Evolutionary conservation across 768 basidiomycete genomes (phyloP).

Genomic region (Krasilnikovozyma curviuscula): DNA sequence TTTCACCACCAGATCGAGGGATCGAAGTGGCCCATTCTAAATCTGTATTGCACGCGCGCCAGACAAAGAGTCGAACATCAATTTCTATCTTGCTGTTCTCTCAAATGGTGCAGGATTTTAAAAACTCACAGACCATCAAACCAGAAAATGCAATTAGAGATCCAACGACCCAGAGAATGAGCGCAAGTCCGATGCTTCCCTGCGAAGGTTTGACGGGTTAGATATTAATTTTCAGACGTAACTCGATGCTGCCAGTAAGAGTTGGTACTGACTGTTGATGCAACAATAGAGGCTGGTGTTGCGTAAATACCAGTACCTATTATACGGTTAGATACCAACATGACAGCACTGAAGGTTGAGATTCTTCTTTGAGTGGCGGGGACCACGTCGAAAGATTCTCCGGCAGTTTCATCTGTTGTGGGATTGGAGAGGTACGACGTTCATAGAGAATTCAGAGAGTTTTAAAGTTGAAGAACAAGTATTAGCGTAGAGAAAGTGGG

Average conservation of each 20-base stretch:
- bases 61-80: too few species aligned
- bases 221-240: too few species aligned
- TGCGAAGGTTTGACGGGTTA: too few species aligned
- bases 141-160: slow-evolving; percentile 10
- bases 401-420: slow-evolving; percentile 3
- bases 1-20: slow-evolving; percentile 16
- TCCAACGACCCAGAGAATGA: slow-evolving; percentile 9
- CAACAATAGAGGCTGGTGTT: slow-evolving; percentile 11
- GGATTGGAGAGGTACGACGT: too few species aligned
- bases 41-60: too few species aligned
- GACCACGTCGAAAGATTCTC: slow-evolving; percentile 5
- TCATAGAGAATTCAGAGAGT: too few species aligned
- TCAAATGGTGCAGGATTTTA: too few species aligned
- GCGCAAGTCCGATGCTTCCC: slow-evolving; percentile 12
- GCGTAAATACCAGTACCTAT: slow-evolving; percentile 15
- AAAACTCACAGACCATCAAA: slow-evolving; percentile 18
- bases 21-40: slow-evolving; percentile 13
- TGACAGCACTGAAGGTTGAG: slow-evolving; percentile 3
- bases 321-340: slow-evolving; percentile 9
- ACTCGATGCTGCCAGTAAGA: too few species aligned
- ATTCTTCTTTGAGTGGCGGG: not conserved
- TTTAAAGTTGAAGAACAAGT: too few species aligned
- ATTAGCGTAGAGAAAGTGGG: too few species aligned
- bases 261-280: too few species aligned
- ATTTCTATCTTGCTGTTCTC: too few species aligned